phyloP scores from a whole-genome alignment of 345 rosid species.

The Excoecaria cochinchinensis region DNA sequence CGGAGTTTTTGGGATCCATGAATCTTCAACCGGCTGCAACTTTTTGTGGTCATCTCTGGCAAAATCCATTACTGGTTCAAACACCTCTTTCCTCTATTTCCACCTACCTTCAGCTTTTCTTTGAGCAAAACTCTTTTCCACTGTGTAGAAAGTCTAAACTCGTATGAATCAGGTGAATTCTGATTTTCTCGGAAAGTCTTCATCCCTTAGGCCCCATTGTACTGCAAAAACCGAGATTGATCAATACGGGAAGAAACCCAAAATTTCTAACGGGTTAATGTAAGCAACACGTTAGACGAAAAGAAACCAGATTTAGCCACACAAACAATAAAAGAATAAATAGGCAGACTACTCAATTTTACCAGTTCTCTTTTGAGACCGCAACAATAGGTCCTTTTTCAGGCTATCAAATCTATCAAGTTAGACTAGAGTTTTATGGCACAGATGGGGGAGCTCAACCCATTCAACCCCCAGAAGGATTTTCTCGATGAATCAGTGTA shows the following conservation, averaged over 20 bases:
- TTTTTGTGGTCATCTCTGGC: slow-evolving; percentile 27
- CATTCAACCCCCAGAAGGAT: background rate
- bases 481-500: background rate
- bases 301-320: slow-evolving; percentile 2
- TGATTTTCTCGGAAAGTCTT: slow-evolving; percentile 7
- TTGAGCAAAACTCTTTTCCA: slow-evolving; percentile 1
- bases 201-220: slow-evolving; percentile 13
- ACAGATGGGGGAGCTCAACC: background rate
- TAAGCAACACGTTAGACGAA: background rate
- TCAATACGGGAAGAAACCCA: background rate
- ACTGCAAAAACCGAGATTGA: background rate
- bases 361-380: background rate
- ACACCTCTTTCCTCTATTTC: background rate
- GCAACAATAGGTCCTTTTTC: background rate
- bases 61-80: slow-evolving; percentile 24
- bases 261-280: background rate
- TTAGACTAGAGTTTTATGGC: background rate
- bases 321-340: background rate
- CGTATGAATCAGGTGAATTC: background rate
- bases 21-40: slow-evolving; percentile 17
- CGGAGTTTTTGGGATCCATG: slow-evolving; percentile 59
- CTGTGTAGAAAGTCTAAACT: slow-evolving; percentile 1
- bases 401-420: slow-evolving; percentile 21
- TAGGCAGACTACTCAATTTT: background rate
- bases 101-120: too few relatives aligned